Conservation (phyloP, 176 grass and related monocot species). For the Aegilops tauschii region DNA sequence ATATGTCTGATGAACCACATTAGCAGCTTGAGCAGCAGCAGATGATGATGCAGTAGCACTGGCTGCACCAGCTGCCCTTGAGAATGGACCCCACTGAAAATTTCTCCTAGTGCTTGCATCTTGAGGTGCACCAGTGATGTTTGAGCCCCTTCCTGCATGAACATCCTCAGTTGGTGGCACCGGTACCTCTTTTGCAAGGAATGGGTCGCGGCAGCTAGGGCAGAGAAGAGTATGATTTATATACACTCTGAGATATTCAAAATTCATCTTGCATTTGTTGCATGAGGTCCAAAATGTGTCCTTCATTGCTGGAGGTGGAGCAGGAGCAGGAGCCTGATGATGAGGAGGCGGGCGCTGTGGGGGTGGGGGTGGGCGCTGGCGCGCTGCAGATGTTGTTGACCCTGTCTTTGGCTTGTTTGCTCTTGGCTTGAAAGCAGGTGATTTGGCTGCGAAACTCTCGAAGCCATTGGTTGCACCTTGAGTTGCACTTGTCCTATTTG, state of each 20-base stretch:
- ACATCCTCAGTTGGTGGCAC: conserved; percentile 15
- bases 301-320: background rate
- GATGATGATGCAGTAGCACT: conserved; percentile 65
- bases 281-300: conserved; percentile 55
- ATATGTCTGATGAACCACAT: conserved; percentile 52
- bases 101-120: conserved; percentile 28
- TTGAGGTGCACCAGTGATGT: conserved; percentile 20
- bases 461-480: conserved; percentile 17
- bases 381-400: background rate
- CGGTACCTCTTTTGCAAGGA: conserved; percentile 36
- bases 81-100: conserved; percentile 48
- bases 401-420: conserved; percentile 25
- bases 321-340: background rate
- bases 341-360: too few species aligned
- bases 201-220: conserved; percentile 27
- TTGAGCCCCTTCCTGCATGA: conserved; percentile 14
- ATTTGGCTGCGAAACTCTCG: conserved; percentile 11
- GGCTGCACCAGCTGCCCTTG: conserved; percentile 52
- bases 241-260: conserved; percentile 34
- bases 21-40: conserved; percentile 58
- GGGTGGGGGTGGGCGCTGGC: background rate
- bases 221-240: conserved; percentile 42
- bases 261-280: conserved; percentile 46
- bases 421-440: background rate
- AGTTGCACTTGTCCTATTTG: conserved; percentile 7